Evolutionary conservation across 163 green algal genomes (phyloP).

Genomic region (Chlorella variabilis): DNA sequence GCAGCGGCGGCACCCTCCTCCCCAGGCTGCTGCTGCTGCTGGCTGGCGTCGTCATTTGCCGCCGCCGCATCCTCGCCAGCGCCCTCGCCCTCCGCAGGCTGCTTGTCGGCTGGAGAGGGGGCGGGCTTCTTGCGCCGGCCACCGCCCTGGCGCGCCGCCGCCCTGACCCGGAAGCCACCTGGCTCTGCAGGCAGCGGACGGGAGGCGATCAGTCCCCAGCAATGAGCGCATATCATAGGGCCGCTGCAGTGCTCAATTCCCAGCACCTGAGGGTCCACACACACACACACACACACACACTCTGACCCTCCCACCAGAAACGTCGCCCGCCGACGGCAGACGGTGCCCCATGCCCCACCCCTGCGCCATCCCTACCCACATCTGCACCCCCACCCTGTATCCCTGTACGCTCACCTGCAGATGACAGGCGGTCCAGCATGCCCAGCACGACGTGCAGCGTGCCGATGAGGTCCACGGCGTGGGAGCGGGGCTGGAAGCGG

Average conservation of each 20-base stretch:
- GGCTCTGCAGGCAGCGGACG: conserved; percentile 41
- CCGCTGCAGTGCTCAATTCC: no score
- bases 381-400: no score
- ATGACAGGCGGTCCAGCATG: conserved; percentile 72
- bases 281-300: background rate
- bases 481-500: conserved; percentile 59
- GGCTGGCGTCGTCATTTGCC: background rate
- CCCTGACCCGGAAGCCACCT: conserved; percentile 71
- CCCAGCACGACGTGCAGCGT: conserved; percentile 74
- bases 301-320: no score
- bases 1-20: background rate
- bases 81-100: conserved; percentile 4
- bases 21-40: conserved; percentile 24
- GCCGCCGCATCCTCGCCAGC: conserved; percentile 22
- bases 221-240: no score
- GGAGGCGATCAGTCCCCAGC: no score
- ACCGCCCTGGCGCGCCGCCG: conserved; percentile 12
- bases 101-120: background rate
- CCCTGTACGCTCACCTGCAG: conserved; percentile 48
- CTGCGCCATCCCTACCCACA: no score
- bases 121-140: conserved; percentile 19
- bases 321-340: no score
- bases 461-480: conserved; percentile 74
- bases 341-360: no score
- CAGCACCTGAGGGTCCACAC: no score